phyloP scores from a whole-genome alignment of 2,329 filamentous ascomycete genomes.

The Pseudodiploospora longispora region DNA sequence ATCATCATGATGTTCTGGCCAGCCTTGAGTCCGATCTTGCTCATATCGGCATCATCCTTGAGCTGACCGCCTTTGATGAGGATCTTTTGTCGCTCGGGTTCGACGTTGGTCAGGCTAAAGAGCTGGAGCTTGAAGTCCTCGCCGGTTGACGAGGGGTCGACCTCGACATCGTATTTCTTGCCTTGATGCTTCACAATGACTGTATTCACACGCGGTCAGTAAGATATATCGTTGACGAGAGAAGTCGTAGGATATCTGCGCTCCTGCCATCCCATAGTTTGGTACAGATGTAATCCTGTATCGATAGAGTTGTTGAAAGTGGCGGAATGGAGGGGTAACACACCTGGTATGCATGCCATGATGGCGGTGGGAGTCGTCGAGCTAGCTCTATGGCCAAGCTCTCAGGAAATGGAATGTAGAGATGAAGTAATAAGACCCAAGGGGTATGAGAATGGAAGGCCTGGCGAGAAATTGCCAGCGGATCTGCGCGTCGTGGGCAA shows the following conservation, averaged over 20 bases:
- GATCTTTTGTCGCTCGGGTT: slow-evolving; percentile 94
- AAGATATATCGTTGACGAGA: neutral
- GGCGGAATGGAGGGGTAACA: slow-evolving; percentile 17
- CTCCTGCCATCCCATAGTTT: no score
- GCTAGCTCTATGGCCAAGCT: slow-evolving; percentile 7
- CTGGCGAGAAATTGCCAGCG: neutral
- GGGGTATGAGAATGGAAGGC: neutral
- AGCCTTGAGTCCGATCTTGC: slow-evolving; percentile 74
- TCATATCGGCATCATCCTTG: slow-evolving; percentile 88
- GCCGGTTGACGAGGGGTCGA: slow-evolving; percentile 76
- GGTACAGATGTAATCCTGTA: neutral
- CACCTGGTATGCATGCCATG: slow-evolving; percentile 51
- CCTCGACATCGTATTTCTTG: slow-evolving; percentile 89
- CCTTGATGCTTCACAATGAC: slow-evolving; percentile 92
- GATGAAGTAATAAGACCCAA: no score
- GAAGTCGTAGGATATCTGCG: no score
- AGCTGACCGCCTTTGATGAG: slow-evolving; percentile 89
- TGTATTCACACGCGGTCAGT: slow-evolving; percentile 24
- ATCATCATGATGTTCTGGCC: slow-evolving; percentile 93
- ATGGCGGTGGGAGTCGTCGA: slow-evolving; percentile 13
- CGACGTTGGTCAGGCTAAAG: slow-evolving; percentile 90
- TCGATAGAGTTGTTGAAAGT: neutral
- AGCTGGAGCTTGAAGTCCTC: slow-evolving; percentile 95
- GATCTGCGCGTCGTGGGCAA: slow-evolving; percentile 18
- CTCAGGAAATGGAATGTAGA: neutral